phyloP scores from a whole-genome alignment of 805 yeast genomes.

The Maudiozyma saulgeensis region DNA sequence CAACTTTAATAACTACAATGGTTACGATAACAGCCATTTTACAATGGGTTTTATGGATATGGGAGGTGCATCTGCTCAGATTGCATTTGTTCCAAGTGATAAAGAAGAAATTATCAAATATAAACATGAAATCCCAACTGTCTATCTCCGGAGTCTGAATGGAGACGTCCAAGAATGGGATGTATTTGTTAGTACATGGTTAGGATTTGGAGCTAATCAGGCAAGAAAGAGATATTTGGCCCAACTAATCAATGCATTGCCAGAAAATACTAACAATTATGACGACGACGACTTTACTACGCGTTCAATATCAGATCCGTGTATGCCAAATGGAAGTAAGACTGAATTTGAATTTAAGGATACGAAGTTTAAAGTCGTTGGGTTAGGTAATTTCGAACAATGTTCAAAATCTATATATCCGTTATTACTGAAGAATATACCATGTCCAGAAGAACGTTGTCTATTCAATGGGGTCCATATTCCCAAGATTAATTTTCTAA shows the following conservation, averaged over 20 bases:
- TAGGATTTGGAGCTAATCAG: slow-evolving; percentile 95
- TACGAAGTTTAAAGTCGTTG: slow-evolving; percentile 42
- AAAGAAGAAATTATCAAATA: slow-evolving; percentile 52
- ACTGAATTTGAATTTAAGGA: slow-evolving; percentile 40
- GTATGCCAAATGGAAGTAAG: slow-evolving; percentile 59
- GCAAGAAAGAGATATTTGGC: slow-evolving; percentile 68
- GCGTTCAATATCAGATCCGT: slow-evolving; percentile 53
- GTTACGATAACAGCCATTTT: slow-evolving; percentile 30
- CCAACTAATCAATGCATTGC: slow-evolving; percentile 42
- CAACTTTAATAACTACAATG: slow-evolving; percentile 42
- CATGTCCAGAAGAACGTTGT: slow-evolving; percentile 85
- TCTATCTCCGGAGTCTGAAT: slow-evolving; percentile 55
- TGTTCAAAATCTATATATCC: slow-evolving; percentile 72
- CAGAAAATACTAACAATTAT: slow-evolving; percentile 38
- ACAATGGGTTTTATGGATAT: slow-evolving; percentile 94
- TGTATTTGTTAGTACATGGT: slow-evolving; percentile 91
- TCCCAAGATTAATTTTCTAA: slow-evolving; percentile 70
- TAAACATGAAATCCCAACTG: slow-evolving; percentile 59
- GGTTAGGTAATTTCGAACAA: slow-evolving; percentile 69
- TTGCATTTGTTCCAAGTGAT: slow-evolving; percentile 80
- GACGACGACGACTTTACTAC: slow-evolving; percentile 38
- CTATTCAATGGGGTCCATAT: slow-evolving; percentile 92
- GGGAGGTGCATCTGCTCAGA: slow-evolving; percentile 98
- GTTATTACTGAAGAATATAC: slow-evolving; percentile 61
- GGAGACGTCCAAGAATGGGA: slow-evolving; percentile 72